Evolutionary conservation across 192 early-diverging fungal species (phyloP), one percentile per base, ranked within the genome.

Genomic region (Backusella tarrabulga): DNA sequence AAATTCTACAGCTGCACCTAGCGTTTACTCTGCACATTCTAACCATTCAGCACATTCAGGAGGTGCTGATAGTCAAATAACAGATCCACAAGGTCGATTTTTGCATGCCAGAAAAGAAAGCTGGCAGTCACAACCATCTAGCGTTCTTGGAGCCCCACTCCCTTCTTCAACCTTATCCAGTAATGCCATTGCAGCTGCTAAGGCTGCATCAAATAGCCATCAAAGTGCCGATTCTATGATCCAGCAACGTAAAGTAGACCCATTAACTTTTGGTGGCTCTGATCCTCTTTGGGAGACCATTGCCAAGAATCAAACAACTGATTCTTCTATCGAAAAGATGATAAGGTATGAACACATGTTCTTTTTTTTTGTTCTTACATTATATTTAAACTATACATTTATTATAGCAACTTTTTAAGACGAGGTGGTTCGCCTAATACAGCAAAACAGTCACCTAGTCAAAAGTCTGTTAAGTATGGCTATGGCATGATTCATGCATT

Each of bases 281-380:
- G 81, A 83, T 69, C 75, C 74, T 21, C 70, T 83, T 34, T 83
- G 81, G 81, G 81, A 83, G 36, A 79, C 75, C 15, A 79, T 83
- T 21, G 36, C 77, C 6, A 79, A 83, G 77, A 74, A 34, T 44
- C 71, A 83, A 77, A 68, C 74, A 52, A 69, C 38, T n/a, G 81
- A 79, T 54, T 74, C 67, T 29, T 75, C 79, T 4, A 68, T 80
- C 34, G 79, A 80, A 50, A 80, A 80, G 52, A 80, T 81, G 34
- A 80, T 81, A 68, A 80, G 80, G 80, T 82, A 81, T 50, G 17
- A 6, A 50, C 5, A 50, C 17, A 77, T 41, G 17, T 0, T 63
- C 19, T 34, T 29, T 60, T 29, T 36, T 34, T 36, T 34, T 52
- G 9, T 41, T 35, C 36, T 32, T 35, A 14, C 42, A 63, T 26